Evolutionary conservation across 140 eudicot species (phyloP), one percentile per base, ranked within the genome.

Genomic region (Erigeron philadelphicus): DNA sequence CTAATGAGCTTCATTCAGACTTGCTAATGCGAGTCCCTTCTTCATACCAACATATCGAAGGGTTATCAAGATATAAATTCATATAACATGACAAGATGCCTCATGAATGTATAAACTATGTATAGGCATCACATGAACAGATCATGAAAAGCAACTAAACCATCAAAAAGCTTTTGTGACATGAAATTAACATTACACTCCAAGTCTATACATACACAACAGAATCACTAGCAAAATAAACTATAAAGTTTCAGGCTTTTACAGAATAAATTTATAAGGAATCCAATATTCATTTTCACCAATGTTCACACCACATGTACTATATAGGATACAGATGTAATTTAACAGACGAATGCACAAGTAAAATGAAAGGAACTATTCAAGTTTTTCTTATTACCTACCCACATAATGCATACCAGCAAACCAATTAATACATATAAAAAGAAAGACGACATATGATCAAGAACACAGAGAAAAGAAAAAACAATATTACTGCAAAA

Each of bases 401-500:
- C 38, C 76, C 73, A 85, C 96, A 81, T 72, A 85, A 75, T 67
- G 82, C 88, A 81, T 67, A 84, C 82, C 83, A 83, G 76, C 82
- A 80, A 78, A 67, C 70, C 74, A 35, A 55, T 53, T 19, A 61
- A 78, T 52, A 78, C 71, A 65, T 45, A 72, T 68, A 54, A 62
- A 11, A 72, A 38, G 48, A 71, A 56, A 65, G 63, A 72, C 70
- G 45, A 69, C 48, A 76, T 69, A 71, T 68, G 64, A 67, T 43
- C 70, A 64, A 44, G 62, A 82, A 78, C 62, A 31, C 41, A 23
- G 61, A 76, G 31, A 65, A 47, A 78, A 67, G 16, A 69, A 79
- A 67, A 75, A 70, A 76, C 81, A 80, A 58, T 7, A 58, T 75
- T 71, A 77, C 84, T 78, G 85, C 97, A 85, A 90, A 90, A 91